Base-by-base conservation (phyloP, 2,329 filamentous ascomycete genomes). In the Scedosporium dehoogii region DNA sequence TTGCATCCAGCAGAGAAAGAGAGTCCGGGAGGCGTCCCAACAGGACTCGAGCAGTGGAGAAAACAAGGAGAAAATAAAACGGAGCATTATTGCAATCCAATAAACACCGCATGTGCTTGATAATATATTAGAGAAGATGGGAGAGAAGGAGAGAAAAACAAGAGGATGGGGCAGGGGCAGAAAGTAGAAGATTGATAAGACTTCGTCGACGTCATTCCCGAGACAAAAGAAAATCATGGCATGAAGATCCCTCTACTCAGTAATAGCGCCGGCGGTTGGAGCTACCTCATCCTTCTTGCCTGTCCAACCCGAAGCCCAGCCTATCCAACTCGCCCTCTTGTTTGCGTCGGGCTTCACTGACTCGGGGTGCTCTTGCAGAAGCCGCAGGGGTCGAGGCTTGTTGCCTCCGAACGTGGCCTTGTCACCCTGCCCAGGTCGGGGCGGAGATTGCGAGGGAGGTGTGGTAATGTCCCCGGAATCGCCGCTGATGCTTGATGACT, bases 331-430 rank as follows among this genome's bases (percentile, higher is more conserved):
- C 21, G 79, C 77, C 58, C 86, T 77, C 76, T 87, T 88, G 69
- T 81, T 82, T 38, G 70, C 73, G 60, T 78, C 73, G 21, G 73
- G 72, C 68, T 80, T 79, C 64, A 78, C 74, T 2, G 71, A 71
- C 59, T 84, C 82, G 9, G 33, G 33, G 67, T 88, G 88, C 76
- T 96, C 91, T 74, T 94, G 90, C 57, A 97, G 92, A 33, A 99
- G 81, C 16, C 93, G 83, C 66, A 99, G 78, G 6, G 93, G 93
- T 42, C 92, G 84, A 63, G 96, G 86, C 74, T 94, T 94, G 55
- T 85, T 85, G 3, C 83, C 83, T 62, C 84, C 76, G 65, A 83
- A 84, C 1, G 81, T 85, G 64, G 78, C 77, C 72, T 84, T 83
- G 69, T 86, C 81, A 64, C 74, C 74, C 64, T 79, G 76, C 4